phyloP scores from a whole-genome alignment of 495 filamentous ascomycete species.

The Aspergillus taichungensis region DNA sequence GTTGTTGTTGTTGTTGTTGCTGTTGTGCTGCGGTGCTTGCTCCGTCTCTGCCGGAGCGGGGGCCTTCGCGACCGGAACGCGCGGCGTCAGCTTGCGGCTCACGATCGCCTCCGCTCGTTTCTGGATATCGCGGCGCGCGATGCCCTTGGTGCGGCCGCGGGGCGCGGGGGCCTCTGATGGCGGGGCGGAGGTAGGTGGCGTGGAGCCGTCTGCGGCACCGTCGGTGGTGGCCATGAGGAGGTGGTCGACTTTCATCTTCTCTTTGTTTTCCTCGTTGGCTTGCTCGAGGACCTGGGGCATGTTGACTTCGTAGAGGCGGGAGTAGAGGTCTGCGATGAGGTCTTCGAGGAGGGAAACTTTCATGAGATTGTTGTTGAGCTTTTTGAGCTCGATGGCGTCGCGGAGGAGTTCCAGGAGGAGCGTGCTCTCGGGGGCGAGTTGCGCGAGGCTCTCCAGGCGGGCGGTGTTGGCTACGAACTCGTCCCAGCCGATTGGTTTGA shows the following conservation, averaged over 20 bases:
- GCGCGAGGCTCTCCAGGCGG: conserved; percentile 43
- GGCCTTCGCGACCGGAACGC: conserved; percentile 19
- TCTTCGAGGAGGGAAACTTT: conserved; percentile 81
- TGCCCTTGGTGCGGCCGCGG: conserved; percentile 47
- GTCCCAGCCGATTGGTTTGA: conserved; percentile 69
- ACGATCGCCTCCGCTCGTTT: conserved; percentile 53
- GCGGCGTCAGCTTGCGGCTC: conserved; percentile 31
- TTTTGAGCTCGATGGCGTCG: conserved; percentile 84
- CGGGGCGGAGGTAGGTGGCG: conserved; percentile 25
- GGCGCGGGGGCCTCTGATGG: conserved; percentile 35
- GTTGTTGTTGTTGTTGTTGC: no score
- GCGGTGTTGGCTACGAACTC: conserved; percentile 62
- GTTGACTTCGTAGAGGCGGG: conserved; percentile 59
- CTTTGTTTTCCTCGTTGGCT: conserved; percentile 43
- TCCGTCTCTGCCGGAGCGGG: conserved; percentile 19
- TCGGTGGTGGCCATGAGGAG: conserved; percentile 37
- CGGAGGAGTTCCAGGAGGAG: conserved; percentile 61
- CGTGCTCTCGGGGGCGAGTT: conserved; percentile 31
- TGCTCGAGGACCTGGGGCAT: conserved; percentile 38
- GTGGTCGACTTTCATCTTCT: conserved; percentile 52
- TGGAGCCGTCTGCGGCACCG: conserved; percentile 26
- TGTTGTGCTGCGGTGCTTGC: conserved; percentile 5
- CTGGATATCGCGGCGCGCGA: conserved; percentile 54
- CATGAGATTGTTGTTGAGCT: conserved; percentile 76
- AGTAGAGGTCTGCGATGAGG: conserved; percentile 79